Evolutionary conservation across 2,329 filamentous ascomycete species (phyloP), one percentile per base, ranked within the genome.

Genomic region (Cordyceps cicadae): DNA sequence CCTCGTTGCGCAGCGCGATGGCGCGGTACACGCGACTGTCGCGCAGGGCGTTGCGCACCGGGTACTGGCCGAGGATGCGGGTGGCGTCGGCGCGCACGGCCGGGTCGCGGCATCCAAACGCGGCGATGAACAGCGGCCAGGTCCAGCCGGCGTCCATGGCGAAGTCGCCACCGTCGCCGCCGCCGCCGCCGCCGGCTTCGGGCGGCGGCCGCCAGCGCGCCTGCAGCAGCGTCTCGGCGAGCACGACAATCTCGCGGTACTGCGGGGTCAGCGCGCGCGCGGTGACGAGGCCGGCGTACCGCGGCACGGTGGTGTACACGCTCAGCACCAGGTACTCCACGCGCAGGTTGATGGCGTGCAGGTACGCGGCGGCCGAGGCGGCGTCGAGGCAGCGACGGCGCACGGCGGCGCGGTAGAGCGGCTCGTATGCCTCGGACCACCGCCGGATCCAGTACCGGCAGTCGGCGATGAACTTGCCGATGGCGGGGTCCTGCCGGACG

Each of bases 61-160:
- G 76, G 32, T 78, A 75, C 52, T 70, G 65, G 4, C 68, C 69
- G 17, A 79, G 67, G 19, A 79, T 73, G 9, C 72, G 69, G 15
- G 75, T 72, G 8, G 77, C 72, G 5, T 78, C 73, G 6, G 72
- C 70, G 14, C 75, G 69, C 5, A 79, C 72, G 0, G 65, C 62
- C 3, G 68, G 66, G 53, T 77, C 74, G 8, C 75, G 71, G 51
- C 75, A 79, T 7, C 71, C 74, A 66, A 76, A 74, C 0, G 76
- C 69, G 3, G 73, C 71, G 5, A 77, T 65, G 26, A 77, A 75
- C 4, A 79, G 67, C 0, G 76, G 75, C 75, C 77, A 77, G 7
- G 75, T 76, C 66, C 75, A 77, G 0, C 77, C 77, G 2, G 75
- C 72, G 61, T 79, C 76, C 74, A 79, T 76, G 0, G 77, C 72